Evolutionary conservation across 192 early-diverging fungal genomes (phyloP).

Genomic region (Linnemannia schmuckeri): DNA sequence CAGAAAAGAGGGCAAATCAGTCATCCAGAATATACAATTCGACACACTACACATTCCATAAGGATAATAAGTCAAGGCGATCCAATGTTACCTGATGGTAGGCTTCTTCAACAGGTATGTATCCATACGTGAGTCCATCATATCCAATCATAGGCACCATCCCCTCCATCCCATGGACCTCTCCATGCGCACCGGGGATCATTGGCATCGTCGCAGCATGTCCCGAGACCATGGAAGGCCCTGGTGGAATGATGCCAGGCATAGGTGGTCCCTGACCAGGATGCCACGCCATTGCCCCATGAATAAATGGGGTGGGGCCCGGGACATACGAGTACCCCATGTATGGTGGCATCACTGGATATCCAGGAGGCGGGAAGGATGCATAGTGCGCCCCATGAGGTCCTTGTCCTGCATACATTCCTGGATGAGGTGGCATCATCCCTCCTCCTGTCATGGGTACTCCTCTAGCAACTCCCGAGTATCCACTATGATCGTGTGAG

Average conservation of each 20-base stretch:
- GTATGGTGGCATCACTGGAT: conserved; percentile 42
- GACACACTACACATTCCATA: not conserved
- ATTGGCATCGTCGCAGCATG: conserved; percentile 16
- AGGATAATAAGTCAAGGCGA: not conserved
- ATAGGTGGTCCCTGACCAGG: conserved; percentile 37
- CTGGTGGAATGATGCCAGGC: conserved; percentile 31
- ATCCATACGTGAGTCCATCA: conserved; percentile 43
- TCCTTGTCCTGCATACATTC: conserved; percentile 33
- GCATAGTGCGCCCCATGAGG: conserved; percentile 28
- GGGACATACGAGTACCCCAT: conserved; percentile 42
- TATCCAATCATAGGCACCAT: conserved; percentile 43
- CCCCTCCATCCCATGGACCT: conserved; percentile 33
- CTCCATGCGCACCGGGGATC: not conserved
- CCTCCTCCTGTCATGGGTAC: conserved; percentile 1
- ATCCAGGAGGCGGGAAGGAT: conserved; percentile 33
- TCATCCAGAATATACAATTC: not conserved
- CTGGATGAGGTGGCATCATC: conserved; percentile 12
- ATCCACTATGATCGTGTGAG: conserved; percentile 9
- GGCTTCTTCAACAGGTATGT: conserved; percentile 37
- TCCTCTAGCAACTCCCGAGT: not conserved
- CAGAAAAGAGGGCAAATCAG: not conserved
- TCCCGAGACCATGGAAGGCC: conserved; percentile 18
- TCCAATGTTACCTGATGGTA: conserved; percentile 37
- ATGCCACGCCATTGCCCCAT: conserved; percentile 39
- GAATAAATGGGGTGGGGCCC: conserved; percentile 31